Evolutionary conservation across 1,284 basidiomycete species (phyloP), one percentile per base, ranked within the genome.

Genomic region (Mycena citricolor): DNA sequence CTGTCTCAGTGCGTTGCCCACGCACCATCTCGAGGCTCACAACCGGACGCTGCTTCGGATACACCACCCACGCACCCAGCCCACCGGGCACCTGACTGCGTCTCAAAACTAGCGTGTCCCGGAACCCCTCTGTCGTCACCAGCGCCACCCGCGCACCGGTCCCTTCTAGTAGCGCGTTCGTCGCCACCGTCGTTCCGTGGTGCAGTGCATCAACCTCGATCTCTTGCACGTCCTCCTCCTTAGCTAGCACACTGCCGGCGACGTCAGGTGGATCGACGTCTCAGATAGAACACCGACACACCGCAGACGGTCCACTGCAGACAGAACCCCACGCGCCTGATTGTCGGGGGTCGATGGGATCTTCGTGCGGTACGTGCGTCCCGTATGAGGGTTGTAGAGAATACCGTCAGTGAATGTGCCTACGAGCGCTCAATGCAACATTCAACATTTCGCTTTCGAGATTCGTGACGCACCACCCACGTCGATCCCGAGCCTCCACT

Each of bases 11-110:
- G n/a, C n/a, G n/a, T n/a, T n/a, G 16, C 37, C 6, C 1, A 39
- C 44, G 17, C 16, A 51, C 49, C 34, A 64, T 51, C 47, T 63
- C 62, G 7, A 64, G 57, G 24, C 60, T 54, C 5, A 58, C 61
- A 8, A 64, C 41, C 22, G 61, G 57, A 30, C 57, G 55, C 13
- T 57, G 60, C 39, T 64, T 64, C 10, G 58, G 58, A 57, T 62
- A 61, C 10, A 60, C 56, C 19, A 64, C 62, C 62, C 61, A 51
- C 14, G 45, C 45, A n/a, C 49, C 49, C 0, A 51, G 45, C 3
- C 49, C 49, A 1, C 49, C 49, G 11, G 49, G 49, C 10, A 51
- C 49, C 28, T 51, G 49, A 0, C 45, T 47, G 14, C 49, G 22
- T 32, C 39, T 30, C 41, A 44, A 34, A n/a, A 51, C 41, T n/a